These are phyloP conservation scores for Luffa acutangula DNA, from an alignment of 306 rosid species.

Conservation along the genomic window DNA sequence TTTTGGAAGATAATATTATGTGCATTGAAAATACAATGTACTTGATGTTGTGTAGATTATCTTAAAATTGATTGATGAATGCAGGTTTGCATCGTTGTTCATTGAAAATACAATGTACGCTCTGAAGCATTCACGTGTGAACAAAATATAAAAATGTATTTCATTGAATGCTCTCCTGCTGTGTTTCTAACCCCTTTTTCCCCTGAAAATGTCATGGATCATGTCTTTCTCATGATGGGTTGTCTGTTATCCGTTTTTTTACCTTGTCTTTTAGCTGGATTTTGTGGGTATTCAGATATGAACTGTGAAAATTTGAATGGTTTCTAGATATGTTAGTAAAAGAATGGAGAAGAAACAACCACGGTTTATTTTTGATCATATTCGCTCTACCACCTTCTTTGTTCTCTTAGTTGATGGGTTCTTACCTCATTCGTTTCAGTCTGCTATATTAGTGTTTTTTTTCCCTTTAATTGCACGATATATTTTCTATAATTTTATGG, in stretches of 20 bases:
- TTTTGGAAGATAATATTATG: too few relatives aligned
- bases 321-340: not conserved
- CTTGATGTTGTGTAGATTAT: too few relatives aligned
- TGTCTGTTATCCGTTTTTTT: not conserved
- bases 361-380: not conserved
- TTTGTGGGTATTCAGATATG: not conserved
- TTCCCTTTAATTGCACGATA: not conserved
- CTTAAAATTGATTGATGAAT: too few relatives aligned
- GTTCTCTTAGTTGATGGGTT: not conserved
- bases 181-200: not conserved
- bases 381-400: not conserved
- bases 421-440: not conserved
- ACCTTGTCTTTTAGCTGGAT: not conserved
- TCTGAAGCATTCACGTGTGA: too few relatives aligned
- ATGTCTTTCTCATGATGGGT: not conserved
- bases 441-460: not conserved
- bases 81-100: too few relatives aligned
- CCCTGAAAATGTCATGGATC: not conserved
- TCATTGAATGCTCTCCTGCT: not conserved
- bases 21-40: too few relatives aligned
- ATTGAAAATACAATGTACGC: too few relatives aligned
- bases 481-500: conserved; percentile 10
- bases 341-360: not conserved
- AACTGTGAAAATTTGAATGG: not conserved
- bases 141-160: not conserved